Evolutionary conservation across 1,139 yeast genomes (phyloP), one percentile per base, ranked within the genome.

Genomic region (Candida sp.): DNA sequence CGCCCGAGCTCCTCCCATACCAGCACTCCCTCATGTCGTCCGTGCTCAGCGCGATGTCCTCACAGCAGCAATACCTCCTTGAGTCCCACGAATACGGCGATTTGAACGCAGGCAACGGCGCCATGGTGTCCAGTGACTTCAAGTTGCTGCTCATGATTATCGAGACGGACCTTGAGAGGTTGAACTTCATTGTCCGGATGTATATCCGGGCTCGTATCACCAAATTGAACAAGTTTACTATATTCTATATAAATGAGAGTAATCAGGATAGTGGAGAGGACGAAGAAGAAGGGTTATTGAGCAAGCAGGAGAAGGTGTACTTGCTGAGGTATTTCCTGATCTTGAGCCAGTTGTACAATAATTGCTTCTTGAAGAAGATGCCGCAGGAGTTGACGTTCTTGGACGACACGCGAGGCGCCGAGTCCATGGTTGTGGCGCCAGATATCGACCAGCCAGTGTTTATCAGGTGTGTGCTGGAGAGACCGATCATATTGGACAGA

Each of bases 101-200:
- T 54, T 60, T 69, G 45, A 75, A 77, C 51, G 70, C 71, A 2
- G 72, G 68, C 17, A 59, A 73, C 2, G 80, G 80, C 1, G 64
- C 17, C 17, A 17, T 76, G 2, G 65, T 77, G 7, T 64, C 70
- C n/a, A 74, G 77, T 42, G 94, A 89, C 60, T 87, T 88, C 66
- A 93, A 93, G 65, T 72, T 94, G 51, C 88, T 88, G 54, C 73
- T 93, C 42, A 83, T 94, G 76, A 81, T 96, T 22, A 86, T 93
- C 55, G 99, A 94, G 65, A 88, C 96, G 3, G 99, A 94, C 61
- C 78, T 94, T 28, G 99, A 94, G 62, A 73, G 99, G 52, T 81
- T 91, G 46, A 91, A 88, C 61, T 94, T 87, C 64, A 70, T 94
- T 42, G 76, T 93, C 22, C 75, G 98, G 50, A 81, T 92, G 27